Evolutionary conservation across 768 basidiomycete genomes (phyloP), one percentile per base, ranked within the genome.

Genomic region (Suillus subluteus): DNA sequence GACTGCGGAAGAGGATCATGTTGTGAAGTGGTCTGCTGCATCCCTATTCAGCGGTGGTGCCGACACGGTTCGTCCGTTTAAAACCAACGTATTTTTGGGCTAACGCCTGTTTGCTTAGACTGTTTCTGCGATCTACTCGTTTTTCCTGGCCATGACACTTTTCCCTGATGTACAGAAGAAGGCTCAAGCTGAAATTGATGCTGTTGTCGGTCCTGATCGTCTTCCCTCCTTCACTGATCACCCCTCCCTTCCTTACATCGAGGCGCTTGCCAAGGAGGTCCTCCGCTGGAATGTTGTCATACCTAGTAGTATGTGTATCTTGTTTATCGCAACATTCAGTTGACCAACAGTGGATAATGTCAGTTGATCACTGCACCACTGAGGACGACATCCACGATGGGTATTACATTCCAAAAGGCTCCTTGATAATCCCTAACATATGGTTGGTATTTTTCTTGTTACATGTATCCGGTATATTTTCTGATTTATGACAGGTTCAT

Each of bases 261-360:
- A 71, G 7, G 75, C 76, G 3, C 6, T 77, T 12, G 67, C 65
- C 26, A 74, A 73, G 35, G 76, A 76, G 32, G 66, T 73, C 18
- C 59, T 72, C 41, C 69, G 75, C 44, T 75, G 75, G 75, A 68
- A 76, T 48, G 6, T 56, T 13, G 48, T 68, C 21, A 0, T 26
- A 5, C 73, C 75, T 0, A 32, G 67, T 23, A 69, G 74, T 75
- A 66, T 7, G 6, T n/a, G 18, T 23, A 37, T 15, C 11, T 44
- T 6, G 66, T 73, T 23, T 73, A 6, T 76, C 88, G 4, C 84
- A 86, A 0, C 88, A 87, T 66, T 65, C 84, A 46, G 65, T 35
- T 44, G 41, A 40, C 6, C 18, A 16, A 44, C 26, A 76, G 76
- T 16, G 80, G 81, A 2, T 41, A 5, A 46, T 52, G n/a, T 15